A percentile compares a stretch with the other conserved stretches of the same genome.
phyloP scores from a whole-genome alignment of 371 early-diverging fungal genomes.

The Lichtheimia ramosa region DNA sequence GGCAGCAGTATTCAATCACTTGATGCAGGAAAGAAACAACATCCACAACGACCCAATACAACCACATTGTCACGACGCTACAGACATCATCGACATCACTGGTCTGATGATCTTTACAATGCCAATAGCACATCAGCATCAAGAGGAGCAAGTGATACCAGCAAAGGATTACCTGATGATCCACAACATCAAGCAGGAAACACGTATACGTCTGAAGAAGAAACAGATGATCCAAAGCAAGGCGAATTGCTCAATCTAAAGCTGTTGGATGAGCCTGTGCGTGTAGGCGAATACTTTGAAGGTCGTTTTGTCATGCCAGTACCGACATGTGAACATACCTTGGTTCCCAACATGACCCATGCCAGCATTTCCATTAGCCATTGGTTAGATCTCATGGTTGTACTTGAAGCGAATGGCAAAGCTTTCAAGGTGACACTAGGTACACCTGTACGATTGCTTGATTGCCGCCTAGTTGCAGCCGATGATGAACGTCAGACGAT shows the following conservation, averaged over 20 bases:
- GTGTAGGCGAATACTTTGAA: slow-evolving; percentile 33
- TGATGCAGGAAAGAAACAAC: neutral
- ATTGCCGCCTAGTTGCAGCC: slow-evolving; percentile 40
- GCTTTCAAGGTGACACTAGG: slow-evolving; percentile 25
- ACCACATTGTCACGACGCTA: slow-evolving; percentile 5
- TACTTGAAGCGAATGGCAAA: slow-evolving; percentile 24
- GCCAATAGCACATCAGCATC: neutral
- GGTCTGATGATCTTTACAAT: slow-evolving; percentile 5
- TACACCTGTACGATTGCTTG: slow-evolving; percentile 34
- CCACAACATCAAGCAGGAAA: neutral
- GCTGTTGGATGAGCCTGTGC: slow-evolving; percentile 27
- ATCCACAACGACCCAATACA: neutral
- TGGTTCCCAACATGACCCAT: slow-evolving; percentile 30
- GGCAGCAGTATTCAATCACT: neutral
- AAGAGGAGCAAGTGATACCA: neutral
- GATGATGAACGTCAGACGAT: slow-evolving; percentile 70
- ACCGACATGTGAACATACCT: slow-evolving; percentile 28
- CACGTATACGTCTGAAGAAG: neutral
- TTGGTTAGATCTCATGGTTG: slow-evolving; percentile 29
- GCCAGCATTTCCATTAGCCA: slow-evolving; percentile 32
- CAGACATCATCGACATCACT: slow-evolving; percentile 8
- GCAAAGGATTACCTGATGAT: neutral
- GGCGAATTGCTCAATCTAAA: slow-evolving; percentile 27
- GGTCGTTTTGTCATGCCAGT: slow-evolving; percentile 41
- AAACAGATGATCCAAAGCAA: neutral